phyloP scores from a whole-genome alignment of 2,329 filamentous ascomycete genomes.

The Allantophomopsis lycopodina region DNA sequence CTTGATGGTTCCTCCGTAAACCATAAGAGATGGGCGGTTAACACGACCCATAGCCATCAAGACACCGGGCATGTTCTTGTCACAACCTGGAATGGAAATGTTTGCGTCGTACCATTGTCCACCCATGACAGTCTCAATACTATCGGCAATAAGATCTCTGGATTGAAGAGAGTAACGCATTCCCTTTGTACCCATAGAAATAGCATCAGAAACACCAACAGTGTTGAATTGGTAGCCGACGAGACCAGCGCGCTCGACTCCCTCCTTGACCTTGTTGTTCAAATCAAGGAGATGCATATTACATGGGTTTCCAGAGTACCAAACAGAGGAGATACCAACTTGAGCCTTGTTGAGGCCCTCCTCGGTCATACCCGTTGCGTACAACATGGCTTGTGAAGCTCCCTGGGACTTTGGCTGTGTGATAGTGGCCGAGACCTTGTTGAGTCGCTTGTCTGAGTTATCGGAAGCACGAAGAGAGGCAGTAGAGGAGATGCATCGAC shows the following conservation, averaged over 20 bases:
- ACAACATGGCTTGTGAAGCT: constrained; percentile 97
- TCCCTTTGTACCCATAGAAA: constrained; percentile 95
- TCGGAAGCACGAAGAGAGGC: constrained; percentile 11
- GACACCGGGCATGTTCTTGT: constrained; percentile 98
- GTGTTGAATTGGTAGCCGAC: constrained; percentile 98
- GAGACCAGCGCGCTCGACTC: constrained; percentile 62
- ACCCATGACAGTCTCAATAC: constrained; percentile 97
- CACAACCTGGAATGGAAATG: constrained; percentile 90
- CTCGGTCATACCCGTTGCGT: constrained; percentile 80
- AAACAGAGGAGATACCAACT: constrained; percentile 94
- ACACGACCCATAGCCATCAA: constrained; percentile 88
- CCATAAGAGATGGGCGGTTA: constrained; percentile 91
- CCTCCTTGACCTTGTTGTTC: constrained; percentile 34
- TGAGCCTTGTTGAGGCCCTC: constrained; percentile 91
- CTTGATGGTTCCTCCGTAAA: constrained; percentile 90
- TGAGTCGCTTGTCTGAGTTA: constrained; percentile 36
- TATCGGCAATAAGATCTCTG: constrained; percentile 92
- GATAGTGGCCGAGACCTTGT: constrained; percentile 72
- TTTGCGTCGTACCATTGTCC: constrained; percentile 99
- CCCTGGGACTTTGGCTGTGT: constrained; percentile 98
- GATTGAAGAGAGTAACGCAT: constrained; percentile 96
- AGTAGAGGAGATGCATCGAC: constrained; percentile 17
- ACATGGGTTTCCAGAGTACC: constrained; percentile 96
- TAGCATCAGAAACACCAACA: constrained; percentile 91
- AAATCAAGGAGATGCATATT: constrained; percentile 97